A percentile compares a stretch with the other conserved stretches of the same genome.
phyloP scores from a whole-genome alignment of 2,329 filamentous ascomycete genomes.

The Curvularia eragrostidis region DNA sequence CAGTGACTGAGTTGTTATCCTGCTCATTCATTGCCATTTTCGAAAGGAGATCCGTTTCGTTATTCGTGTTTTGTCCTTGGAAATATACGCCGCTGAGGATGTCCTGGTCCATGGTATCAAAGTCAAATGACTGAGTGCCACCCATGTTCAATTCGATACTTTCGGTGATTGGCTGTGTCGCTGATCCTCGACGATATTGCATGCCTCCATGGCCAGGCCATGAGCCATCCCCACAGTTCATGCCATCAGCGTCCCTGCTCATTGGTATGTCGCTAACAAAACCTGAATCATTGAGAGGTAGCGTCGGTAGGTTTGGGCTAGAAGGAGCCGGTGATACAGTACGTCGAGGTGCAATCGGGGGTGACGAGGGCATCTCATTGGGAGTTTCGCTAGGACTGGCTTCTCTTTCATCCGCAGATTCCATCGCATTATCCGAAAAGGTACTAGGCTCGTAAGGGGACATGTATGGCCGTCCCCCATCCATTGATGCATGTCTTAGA shows the following conservation, averaged over 20 bases:
- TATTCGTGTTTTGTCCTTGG: constrained; percentile 8
- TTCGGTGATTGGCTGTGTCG: constrained; percentile 28
- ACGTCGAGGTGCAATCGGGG: constrained; percentile 71
- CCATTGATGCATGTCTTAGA: constrained; percentile 68
- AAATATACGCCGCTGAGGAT: constrained; percentile 14
- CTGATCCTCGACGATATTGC: constrained; percentile 20
- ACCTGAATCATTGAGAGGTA: constrained; percentile 72
- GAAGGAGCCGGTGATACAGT: constrained; percentile 71
- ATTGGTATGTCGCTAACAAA: constrained; percentile 82
- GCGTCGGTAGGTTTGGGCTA: constrained; percentile 72
- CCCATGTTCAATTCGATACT: constrained; percentile 30
- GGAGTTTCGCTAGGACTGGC: constrained; percentile 65
- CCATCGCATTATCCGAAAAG: constrained; percentile 53
- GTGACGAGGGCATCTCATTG: constrained; percentile 86
- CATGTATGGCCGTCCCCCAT: constrained; percentile 40
- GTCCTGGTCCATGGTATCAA: constrained; percentile 17
- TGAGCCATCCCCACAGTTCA: constrained; percentile 46
- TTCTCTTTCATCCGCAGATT: constrained; percentile 59
- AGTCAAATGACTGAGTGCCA: constrained; percentile 11
- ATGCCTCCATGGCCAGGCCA: constrained; percentile 32
- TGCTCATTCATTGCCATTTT: constrained; percentile 9
- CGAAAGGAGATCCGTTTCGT: constrained; percentile 5
- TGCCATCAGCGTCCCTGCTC: constrained; percentile 70
- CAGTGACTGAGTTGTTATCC: not conserved
- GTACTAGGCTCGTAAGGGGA: constrained; percentile 43